Evolutionary conservation across 2,329 filamentous ascomycete species (phyloP).

Genomic region (Neobulgaria alba): DNA sequence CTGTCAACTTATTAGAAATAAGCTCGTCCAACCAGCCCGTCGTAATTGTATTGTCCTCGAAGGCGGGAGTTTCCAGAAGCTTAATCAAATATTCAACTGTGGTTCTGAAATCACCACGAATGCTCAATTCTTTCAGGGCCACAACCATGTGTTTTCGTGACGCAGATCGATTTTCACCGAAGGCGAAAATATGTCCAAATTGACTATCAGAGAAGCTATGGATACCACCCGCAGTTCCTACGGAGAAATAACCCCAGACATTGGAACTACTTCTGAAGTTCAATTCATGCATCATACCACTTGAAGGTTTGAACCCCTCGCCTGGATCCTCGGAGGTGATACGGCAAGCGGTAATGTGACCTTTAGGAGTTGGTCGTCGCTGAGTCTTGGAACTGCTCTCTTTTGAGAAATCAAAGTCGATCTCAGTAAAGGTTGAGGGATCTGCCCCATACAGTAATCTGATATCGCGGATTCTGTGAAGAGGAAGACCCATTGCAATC

Average conservation of each 20-base stretch:
- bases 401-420: slow-evolving; percentile 94
- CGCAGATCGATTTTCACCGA: slow-evolving; percentile 92
- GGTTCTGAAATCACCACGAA: slow-evolving; percentile 97
- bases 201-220: slow-evolving; percentile 99
- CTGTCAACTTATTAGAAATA: slow-evolving; percentile 94
- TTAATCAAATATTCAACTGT: slow-evolving; percentile 99
- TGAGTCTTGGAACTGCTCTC: slow-evolving; percentile 77
- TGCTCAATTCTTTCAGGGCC: slow-evolving; percentile 95
- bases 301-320: slow-evolving; percentile 98
- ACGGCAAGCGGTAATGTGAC: slow-evolving; percentile 95
- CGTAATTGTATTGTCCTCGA: slow-evolving; percentile 98
- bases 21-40: slow-evolving; percentile 98
- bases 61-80: slow-evolving; percentile 93
- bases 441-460: slow-evolving; percentile 92
- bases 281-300: slow-evolving; percentile 96
- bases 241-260: slow-evolving; percentile 99
- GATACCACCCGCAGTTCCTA: slow-evolving; percentile 91
- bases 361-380: slow-evolving; percentile 84
- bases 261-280: slow-evolving; percentile 99
- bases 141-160: slow-evolving; percentile 99
- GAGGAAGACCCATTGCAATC: slow-evolving; percentile 95
- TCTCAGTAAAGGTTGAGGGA: slow-evolving; percentile 73
- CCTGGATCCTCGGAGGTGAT: slow-evolving; percentile 98
- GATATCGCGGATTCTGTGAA: slow-evolving; percentile 94
- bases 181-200: slow-evolving; percentile 98